Percentiles rank a stretch among this genome's conserved stretches.
Conservation (phyloP, 2,329 filamentous ascomycete genomes). For the Lasiodiplodia sp. region DNA sequence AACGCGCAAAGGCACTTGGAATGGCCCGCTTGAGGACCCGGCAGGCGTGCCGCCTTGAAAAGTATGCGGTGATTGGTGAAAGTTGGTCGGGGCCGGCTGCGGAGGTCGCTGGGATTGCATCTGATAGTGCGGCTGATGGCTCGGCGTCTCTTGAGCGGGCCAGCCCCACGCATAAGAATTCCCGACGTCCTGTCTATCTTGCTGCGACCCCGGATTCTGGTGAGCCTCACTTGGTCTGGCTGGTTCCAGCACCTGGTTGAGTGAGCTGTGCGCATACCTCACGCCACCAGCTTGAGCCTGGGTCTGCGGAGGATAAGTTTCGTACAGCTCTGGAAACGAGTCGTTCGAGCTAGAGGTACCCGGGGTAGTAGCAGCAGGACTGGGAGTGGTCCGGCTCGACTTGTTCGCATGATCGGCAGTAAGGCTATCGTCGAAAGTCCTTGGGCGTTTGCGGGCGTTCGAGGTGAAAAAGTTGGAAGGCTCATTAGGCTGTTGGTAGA, state of each 20-base stretch:
- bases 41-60: neutral
- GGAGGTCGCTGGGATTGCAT: neutral
- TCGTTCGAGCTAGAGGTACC: constrained; percentile 23
- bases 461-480: neutral
- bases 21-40: neutral
- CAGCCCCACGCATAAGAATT: neutral
- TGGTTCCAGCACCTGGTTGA: constrained; percentile 9
- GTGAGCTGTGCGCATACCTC: constrained; percentile 17
- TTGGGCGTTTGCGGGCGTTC: constrained; percentile 7
- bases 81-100: neutral
- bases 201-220: neutral
- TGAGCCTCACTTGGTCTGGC: neutral
- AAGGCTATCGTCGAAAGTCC: constrained; percentile 16
- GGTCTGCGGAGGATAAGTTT: constrained; percentile 1
- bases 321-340: constrained; percentile 15
- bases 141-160: neutral
- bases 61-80: neutral
- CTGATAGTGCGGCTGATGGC: neutral
- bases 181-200: neutral
- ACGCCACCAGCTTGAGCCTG: constrained; percentile 16
- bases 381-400: constrained; percentile 18
- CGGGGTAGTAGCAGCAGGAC: constrained; percentile 18
- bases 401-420: constrained; percentile 19
- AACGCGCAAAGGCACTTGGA: constrained; percentile 5
- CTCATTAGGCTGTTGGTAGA: neutral